Base-by-base conservation (phyloP, 192 early-diverging fungal genomes). In the Entophlyctis helioformis region DNA sequence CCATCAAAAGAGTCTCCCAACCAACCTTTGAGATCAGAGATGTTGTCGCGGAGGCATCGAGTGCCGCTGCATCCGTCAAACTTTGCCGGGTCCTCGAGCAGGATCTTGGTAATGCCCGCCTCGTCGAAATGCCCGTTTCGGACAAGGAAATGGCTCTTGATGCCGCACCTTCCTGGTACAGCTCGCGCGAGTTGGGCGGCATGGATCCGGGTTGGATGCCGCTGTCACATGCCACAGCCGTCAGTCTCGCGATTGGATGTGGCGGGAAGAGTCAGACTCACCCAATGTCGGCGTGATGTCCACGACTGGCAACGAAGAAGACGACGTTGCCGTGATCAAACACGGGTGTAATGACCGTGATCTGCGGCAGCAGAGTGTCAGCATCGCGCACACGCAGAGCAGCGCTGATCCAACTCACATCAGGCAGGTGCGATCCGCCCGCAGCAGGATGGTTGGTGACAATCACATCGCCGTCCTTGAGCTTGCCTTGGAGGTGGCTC, bases 281-380 rank as follows among this genome's bases (percentile, higher is more conserved):
- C 19, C 94, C 94, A 74, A 98, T 94, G 48, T 98, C 94, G 3
- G 89, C 84, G 57, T 92, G 89, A 57, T 92, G 91, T 1, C 86
- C 70, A 34, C 95, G 74, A 22, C 83, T 89, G 0, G 95, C 95
- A 7, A 96, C 89, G 72, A 94, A 98, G 57, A 96, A 96, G 6
- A 87, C 80, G 54, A 89, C 78, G 27, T 76, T 42, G 5, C 74
- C 80, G 28, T 81, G 48, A 49, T 78, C 56, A 44, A 96, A 98
- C 15, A 98, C 91, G 0, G 91, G 91, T 1, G 95, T 94, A 36
- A 98, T 94, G 29, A 98, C 75, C 3, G 91, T 94, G 28, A 98
- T 98, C 52, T 96, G 85, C 35, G 49, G 22, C 39, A 54, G 32
- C 8, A 19, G 15, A 8, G 18, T 38, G 16, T 11, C 21, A 22